phyloP scores from a whole-genome alignment of 2,329 filamentous ascomycete genomes.

The Aspergillus brasiliensis region DNA sequence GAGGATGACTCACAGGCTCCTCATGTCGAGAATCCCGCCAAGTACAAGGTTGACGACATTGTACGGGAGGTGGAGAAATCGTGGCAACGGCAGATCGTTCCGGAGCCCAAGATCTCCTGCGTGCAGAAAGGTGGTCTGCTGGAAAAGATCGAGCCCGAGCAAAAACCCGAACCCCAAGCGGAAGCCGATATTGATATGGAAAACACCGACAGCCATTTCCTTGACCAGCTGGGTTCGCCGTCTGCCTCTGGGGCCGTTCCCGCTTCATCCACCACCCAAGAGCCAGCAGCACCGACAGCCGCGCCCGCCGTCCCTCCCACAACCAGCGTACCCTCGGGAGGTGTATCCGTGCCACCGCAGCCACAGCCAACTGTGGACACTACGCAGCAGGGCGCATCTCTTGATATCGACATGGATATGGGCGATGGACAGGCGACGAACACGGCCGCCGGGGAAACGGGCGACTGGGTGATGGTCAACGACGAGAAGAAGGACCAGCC shows the following conservation, averaged over 20 bases:
- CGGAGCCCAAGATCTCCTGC: constrained; percentile 66
- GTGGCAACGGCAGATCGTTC: constrained; percentile 67
- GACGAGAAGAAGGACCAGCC: constrained; percentile 55
- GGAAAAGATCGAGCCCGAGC: constrained; percentile 51
- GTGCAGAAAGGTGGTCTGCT: constrained; percentile 77
- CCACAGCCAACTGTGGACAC: constrained; percentile 23
- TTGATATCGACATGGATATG: constrained; percentile 57
- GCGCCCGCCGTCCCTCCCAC: constrained; percentile 2
- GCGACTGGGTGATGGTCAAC: constrained; percentile 76
- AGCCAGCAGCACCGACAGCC: constrained; percentile 46
- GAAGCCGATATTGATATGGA: constrained; percentile 40
- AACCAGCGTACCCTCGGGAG: constrained; percentile 5
- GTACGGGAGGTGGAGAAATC: constrained; percentile 72
- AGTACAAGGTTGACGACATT: constrained; percentile 66
- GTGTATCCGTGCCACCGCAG: background rate
- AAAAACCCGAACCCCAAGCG: constrained; percentile 20
- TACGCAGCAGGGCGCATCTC: constrained; percentile 12
- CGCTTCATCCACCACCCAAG: constrained; percentile 49
- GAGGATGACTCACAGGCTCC: constrained; percentile 39
- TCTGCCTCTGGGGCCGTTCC: constrained; percentile 13
- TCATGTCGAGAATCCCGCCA: constrained; percentile 46
- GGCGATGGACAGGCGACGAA: constrained; percentile 44
- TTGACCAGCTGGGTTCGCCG: constrained; percentile 39
- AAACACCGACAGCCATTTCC: constrained; percentile 31
- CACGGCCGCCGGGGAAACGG: constrained; percentile 51